phyloP scores from a whole-genome alignment of 345 rosid genomes.

The Ceriops zippeliana region DNA sequence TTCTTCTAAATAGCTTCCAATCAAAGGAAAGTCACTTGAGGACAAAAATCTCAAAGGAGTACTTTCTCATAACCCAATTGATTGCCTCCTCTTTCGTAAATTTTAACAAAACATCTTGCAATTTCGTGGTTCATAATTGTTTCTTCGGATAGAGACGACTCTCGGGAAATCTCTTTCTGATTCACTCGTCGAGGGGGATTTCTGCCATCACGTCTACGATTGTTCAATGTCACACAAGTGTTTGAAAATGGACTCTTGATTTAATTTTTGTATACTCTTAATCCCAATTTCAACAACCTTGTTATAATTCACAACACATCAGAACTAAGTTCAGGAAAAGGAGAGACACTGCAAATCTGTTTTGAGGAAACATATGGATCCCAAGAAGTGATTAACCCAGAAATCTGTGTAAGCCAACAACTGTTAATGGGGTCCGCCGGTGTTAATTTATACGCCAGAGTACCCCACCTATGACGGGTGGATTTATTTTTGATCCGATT shows the following conservation, averaged over 20 bases:
- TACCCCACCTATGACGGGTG: too few species aligned
- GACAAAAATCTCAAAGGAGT: not conserved
- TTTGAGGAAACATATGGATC: not conserved
- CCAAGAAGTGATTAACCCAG: too few species aligned
- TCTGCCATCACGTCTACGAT: slow-evolving; percentile 3
- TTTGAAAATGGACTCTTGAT: not conserved
- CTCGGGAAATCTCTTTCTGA: slow-evolving; percentile 8
- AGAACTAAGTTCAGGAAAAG: not conserved
- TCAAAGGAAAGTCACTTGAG: slow-evolving; percentile 23
- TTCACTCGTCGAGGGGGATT: not conserved
- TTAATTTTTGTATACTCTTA: not conserved
- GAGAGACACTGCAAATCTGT: not conserved
- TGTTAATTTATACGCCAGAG: too few species aligned
- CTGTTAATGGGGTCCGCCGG: too few species aligned
- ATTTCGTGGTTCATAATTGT: slow-evolving; percentile 31
- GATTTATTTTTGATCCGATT: too few species aligned
- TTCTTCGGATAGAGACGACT: not conserved
- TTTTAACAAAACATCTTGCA: slow-evolving; percentile 12
- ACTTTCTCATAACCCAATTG: slow-evolving; percentile 19
- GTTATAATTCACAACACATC: not conserved
- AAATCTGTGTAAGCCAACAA: too few species aligned
- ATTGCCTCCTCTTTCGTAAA: slow-evolving; percentile 23
- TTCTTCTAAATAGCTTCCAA: slow-evolving; percentile 20
- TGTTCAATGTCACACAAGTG: slow-evolving; percentile 16
- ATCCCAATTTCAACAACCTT: not conserved